A percentile compares a stretch with the other conserved stretches of the same genome.
phyloP scores from a whole-genome alignment of 345 rosid genomes.

The Eucalyptus viminalis region DNA sequence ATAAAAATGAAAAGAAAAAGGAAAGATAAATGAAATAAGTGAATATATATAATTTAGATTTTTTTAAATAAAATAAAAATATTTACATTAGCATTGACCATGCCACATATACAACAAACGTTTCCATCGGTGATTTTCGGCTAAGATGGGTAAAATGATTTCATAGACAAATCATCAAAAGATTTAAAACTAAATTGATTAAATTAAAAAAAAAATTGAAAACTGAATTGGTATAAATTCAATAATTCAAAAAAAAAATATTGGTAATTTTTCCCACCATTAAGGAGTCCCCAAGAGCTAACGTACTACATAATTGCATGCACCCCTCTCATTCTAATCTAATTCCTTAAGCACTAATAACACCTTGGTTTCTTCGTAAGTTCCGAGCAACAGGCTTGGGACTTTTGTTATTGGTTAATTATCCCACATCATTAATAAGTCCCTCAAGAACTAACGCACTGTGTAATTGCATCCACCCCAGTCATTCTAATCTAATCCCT shows the following conservation, averaged over 20 bases:
- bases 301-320: not conserved
- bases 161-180: accelerated
- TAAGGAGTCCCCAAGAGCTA: not conserved
- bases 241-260: too few relatives aligned
- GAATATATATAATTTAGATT: too few relatives aligned
- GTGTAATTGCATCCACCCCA: not conserved
- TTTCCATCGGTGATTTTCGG: accelerated
- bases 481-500: not conserved
- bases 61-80: accelerated
- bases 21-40: not conserved
- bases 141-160: accelerated
- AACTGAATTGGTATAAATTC: accelerated
- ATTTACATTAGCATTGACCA: accelerated
- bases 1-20: too few relatives aligned
- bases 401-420: too few relatives aligned
- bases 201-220: too few relatives aligned
- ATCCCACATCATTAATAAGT: not conserved
- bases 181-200: accelerated
- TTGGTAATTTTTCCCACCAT: not conserved
- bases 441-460: not conserved
- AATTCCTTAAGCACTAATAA: not conserved
- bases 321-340: not conserved
- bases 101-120: accelerated
- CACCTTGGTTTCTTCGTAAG: not conserved
- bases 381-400: too few relatives aligned